A percentile compares a stretch with the other conserved stretches of the same genome.
Conservation (phyloP, 352 stramenopile species). For the Phytophthora constricta region DNA sequence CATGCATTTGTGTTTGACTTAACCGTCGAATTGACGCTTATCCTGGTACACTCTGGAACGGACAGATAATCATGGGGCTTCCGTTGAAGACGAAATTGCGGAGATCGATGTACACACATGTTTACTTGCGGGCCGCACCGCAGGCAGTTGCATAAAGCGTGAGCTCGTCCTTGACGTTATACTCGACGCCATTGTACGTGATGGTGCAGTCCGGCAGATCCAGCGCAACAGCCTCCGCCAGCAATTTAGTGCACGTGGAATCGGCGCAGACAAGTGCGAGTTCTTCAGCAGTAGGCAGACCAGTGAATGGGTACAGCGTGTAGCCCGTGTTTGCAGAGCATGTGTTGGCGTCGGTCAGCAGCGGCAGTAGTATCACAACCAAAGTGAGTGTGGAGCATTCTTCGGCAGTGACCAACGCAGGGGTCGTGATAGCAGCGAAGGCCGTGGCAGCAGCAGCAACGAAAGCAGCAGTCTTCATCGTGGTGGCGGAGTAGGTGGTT, state of each 20-base stretch:
- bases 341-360: slow-evolving; percentile 31
- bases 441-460: slow-evolving; percentile 16
- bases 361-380: slow-evolving; percentile 26
- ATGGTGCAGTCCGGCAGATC: slow-evolving; percentile 39
- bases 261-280: slow-evolving; percentile 32
- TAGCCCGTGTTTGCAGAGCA: slow-evolving; percentile 35
- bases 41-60: neutral
- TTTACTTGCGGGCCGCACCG: slow-evolving; percentile 29
- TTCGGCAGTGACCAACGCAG: slow-evolving; percentile 19
- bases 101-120: neutral
- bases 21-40: neutral
- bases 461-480: slow-evolving; percentile 24
- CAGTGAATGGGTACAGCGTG: slow-evolving; percentile 34
- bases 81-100: slow-evolving; percentile 3
- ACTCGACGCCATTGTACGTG: slow-evolving; percentile 28
- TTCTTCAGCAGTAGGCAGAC: slow-evolving; percentile 25
- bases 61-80: neutral
- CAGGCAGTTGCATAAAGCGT: slow-evolving; percentile 29
- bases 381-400: slow-evolving; percentile 26
- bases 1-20: neutral
- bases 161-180: slow-evolving; percentile 37
- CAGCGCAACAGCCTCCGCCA: slow-evolving; percentile 24
- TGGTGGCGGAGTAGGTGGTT: slow-evolving; percentile 17
- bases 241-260: slow-evolving; percentile 31
- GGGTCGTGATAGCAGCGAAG: slow-evolving; percentile 12